A percentile compares a stretch with the other conserved stretches of the same genome.
phyloP scores from a whole-genome alignment of 1,284 basidiomycete species.

The Heterobasidion occidentale region DNA sequence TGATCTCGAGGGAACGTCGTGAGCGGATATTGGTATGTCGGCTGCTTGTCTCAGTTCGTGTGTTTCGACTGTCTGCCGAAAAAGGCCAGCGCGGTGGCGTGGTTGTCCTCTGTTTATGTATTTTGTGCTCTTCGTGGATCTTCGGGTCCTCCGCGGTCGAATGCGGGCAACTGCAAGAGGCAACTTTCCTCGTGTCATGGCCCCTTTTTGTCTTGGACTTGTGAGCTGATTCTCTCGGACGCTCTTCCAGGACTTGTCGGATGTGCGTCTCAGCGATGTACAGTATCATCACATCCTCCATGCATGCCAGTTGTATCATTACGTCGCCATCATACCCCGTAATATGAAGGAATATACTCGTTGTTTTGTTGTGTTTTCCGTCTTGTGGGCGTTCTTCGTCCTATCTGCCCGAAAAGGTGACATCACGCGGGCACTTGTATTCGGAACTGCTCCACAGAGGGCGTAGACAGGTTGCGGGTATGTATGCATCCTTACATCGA shows the following conservation, averaged over 20 bases:
- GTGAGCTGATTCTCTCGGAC: not conserved
- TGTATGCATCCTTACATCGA: too few relatives aligned
- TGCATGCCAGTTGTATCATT: conserved; percentile 9
- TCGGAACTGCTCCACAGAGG: too few relatives aligned
- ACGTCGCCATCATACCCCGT: conserved; percentile 5
- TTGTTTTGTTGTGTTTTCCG: not conserved
- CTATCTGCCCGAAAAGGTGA: not conserved
- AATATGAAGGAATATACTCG: conserved; percentile 3
- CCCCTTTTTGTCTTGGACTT: not conserved
- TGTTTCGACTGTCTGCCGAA: not conserved
- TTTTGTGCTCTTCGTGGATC: not conserved
- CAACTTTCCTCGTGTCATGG: not conserved
- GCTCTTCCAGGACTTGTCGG: not conserved
- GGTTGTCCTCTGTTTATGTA: not conserved
- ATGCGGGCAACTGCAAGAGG: not conserved
- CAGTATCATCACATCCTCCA: conserved; percentile 4
- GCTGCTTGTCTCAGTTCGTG: not conserved
- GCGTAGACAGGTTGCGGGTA: too few relatives aligned
- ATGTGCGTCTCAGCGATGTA: conserved; percentile 3
- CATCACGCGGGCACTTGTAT: not conserved
- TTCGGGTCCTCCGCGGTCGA: not conserved
- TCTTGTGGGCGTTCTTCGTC: not conserved
- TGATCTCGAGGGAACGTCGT: not conserved
- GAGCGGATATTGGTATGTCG: not conserved
- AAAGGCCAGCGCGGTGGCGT: not conserved